These are phyloP conservation scores for Moesziomyces sp. DNA, from an alignment of 1,284 basidiomycete species.

Conservation along the genomic window DNA sequence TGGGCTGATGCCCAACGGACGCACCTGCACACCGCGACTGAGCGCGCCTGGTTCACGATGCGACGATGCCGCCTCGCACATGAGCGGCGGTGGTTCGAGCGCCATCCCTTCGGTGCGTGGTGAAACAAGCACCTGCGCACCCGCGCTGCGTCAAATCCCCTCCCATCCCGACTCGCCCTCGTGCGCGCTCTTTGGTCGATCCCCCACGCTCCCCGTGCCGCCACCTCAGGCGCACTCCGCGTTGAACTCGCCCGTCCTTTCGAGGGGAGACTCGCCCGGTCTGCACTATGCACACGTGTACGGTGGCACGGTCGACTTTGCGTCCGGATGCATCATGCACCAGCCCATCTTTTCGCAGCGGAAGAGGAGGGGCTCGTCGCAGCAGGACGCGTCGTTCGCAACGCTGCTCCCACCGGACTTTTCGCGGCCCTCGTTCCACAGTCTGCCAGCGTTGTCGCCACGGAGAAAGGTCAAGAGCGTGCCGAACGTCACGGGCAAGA, in stretches of 20 bases:
- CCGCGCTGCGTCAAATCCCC: no score
- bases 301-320: constrained; percentile 16
- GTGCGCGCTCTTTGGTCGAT: no score
- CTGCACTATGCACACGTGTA: constrained; percentile 12
- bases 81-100: no score
- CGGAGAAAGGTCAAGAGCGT: constrained; percentile 3
- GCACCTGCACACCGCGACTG: not conserved
- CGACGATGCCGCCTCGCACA: no score
- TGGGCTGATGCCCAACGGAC: not conserved
- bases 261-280: not conserved
- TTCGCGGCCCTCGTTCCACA: constrained; percentile 4
- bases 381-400: not conserved
- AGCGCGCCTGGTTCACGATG: no score
- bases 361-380: not conserved
- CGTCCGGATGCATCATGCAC: constrained; percentile 27
- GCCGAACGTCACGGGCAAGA: constrained; percentile 5
- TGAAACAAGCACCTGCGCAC: no score
- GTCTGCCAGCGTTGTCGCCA: constrained; percentile 6
- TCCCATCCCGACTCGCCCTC: no score
- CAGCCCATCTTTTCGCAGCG: constrained; percentile 21
- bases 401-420: constrained; percentile 27
- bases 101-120: no score
- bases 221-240: no score
- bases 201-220: no score
- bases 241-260: no score